Evolutionary conservation across 495 filamentous ascomycete species (phyloP), one percentile per base, ranked within the genome.

Genomic region (Peziza echinospora): DNA sequence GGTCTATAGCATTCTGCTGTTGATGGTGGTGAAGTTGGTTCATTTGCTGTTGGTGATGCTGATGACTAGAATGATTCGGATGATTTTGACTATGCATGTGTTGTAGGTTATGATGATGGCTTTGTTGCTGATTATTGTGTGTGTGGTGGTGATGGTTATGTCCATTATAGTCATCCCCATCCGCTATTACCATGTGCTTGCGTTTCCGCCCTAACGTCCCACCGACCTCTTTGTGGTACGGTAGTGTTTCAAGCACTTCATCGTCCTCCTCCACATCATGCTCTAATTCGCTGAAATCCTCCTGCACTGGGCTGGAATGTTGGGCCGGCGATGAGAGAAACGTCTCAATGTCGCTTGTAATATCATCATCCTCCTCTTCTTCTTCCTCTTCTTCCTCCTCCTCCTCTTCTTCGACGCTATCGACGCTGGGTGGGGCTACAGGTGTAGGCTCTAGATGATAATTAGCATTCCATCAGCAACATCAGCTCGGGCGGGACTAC

Each of bases 271-370:
- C 30, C n/a, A n/a, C n/a, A n/a, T n/a, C n/a, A 17, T 37, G 55
- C 46, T 59, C 57, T 24, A 59, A 48, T 23, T 59, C 63, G 49
- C 63, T 67, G 43, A 69, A 62, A 43, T 67, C 70, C 19, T 61
- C 63, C 26, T 11, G 30, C 13, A 17, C 30, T 11, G 30, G 30
- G 19, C 30, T 37, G 3, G 30, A 37, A 13, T 37, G 13, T 1
- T 11, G 30, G 19, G 30, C 30, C 13, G 30, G 30, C 13, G 30
- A 37, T 4, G 30, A 37, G 13, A 37, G 13, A 17, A 37, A 17
- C 3, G 30, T 11, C 19, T 37, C 30, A 17, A 37, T 37, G 30
- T 37, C 30, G 30, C 13, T 13, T 5, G 19, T 37, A 11, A 37
- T 37, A 0, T 11, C 13, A 13, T 37, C 30, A 17, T 37, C 30